Base-by-base conservation (phyloP, 2,329 filamentous ascomycete species). In the Drechslerella stenobrocha region DNA sequence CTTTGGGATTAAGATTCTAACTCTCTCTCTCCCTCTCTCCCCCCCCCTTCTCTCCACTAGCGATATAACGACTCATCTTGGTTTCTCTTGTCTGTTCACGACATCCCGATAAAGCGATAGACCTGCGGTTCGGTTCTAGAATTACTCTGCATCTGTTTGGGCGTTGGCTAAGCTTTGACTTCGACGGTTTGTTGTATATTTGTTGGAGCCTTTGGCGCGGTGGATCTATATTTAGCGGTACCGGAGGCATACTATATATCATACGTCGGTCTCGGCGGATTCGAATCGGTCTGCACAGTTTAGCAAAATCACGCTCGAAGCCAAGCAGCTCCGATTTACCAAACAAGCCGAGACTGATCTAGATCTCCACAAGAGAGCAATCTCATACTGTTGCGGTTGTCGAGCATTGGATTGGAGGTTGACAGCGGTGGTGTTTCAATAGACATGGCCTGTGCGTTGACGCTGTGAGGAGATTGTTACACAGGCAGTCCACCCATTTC, bases 11-110 rank as follows among this genome's bases (percentile, higher is more conserved):
- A 30, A 30, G 5, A 30, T 30, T 5, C 11, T 30, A 30, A 5
- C 28, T 11, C 28, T 30, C 9, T 47, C 18, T 45, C 48, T 22
- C 48, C 50, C 57, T 20, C 30, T 30, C 34, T 51, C 24, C 20
- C 20, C 18, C 57, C 28, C 40, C 44, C 15, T n/a, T n/a, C 24
- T 24, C 37, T 11, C 5, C 28, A 30, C 5, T 30, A n/a, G n/a
- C n/a, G n/a, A n/a, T n/a, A n/a, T 30, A 5, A 30, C 28, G 28
- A 30, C 5, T 30, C 28, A 5, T 30, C 28, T 30, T 30, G 28
- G 5, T 44, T 45, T 37, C 9, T 6, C 35, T 34, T 28, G n/a
- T 30, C 5, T 30, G 11, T 5, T 30, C 5, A 30, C 28, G 28
- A 30, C 28, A 30, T 30, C 28, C 11, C 28, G 28, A 30, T 30